Percentiles rank a stretch among this genome's conserved stretches.
phyloP scores from a whole-genome alignment of 495 filamentous ascomycete genomes.

The Penicillium alfredii region DNA sequence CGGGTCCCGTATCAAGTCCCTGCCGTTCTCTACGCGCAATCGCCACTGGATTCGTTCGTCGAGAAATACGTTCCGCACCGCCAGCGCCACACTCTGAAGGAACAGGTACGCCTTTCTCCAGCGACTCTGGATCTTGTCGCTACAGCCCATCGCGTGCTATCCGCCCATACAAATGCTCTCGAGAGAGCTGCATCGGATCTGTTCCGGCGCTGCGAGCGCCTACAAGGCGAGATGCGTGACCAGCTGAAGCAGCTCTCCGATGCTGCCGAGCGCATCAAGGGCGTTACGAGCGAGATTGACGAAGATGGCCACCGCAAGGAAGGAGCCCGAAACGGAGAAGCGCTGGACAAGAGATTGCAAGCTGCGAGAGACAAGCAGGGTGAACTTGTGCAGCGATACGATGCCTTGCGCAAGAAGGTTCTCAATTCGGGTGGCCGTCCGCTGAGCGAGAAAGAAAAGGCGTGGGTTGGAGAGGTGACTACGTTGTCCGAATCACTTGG shows the following conservation, averaged over 20 bases:
- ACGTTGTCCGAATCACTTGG: conserved; percentile 36
- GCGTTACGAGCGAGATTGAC: conserved; percentile 55
- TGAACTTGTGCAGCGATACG: conserved; percentile 55
- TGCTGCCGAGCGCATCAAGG: conserved; percentile 59
- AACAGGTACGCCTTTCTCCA: conserved; percentile 68
- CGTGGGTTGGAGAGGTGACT: conserved; percentile 61
- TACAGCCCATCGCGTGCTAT: conserved; percentile 68
- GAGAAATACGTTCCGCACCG: conserved; percentile 54
- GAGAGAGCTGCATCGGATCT: conserved; percentile 73
- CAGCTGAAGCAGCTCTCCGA: conserved; percentile 67
- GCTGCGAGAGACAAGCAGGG: conserved; percentile 53
- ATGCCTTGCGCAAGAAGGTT: conserved; percentile 56
- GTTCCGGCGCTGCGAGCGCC: conserved; percentile 68
- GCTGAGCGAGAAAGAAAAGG: conserved; percentile 67
- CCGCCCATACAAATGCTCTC: conserved; percentile 64
- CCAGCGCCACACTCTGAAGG: conserved; percentile 55
- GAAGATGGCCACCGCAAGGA: conserved; percentile 40
- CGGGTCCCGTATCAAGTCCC: conserved; percentile 68
- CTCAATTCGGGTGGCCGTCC: conserved; percentile 51
- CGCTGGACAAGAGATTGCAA: conserved; percentile 55
- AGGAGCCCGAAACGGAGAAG: conserved; percentile 41
- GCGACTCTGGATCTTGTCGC: conserved; percentile 70
- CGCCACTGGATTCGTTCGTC: conserved; percentile 55
- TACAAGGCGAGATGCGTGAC: conserved; percentile 63
- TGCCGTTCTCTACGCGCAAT: conserved; percentile 52